Conservation (phyloP, 2,329 filamentous ascomycete species). For the Septoria linicola region DNA sequence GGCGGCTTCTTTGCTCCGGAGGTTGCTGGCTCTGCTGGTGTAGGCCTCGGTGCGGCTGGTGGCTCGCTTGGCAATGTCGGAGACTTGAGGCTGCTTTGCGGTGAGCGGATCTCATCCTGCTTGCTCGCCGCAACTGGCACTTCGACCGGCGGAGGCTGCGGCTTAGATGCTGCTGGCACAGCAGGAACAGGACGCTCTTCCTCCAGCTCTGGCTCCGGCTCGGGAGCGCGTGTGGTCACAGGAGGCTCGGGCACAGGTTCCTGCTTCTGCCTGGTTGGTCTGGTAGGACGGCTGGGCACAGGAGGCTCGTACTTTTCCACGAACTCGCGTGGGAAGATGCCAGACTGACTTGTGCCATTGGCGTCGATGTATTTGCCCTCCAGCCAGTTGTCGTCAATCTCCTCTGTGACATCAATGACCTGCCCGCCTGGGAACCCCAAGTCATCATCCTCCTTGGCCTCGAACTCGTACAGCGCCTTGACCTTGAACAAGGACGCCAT, state of each 20-base stretch:
- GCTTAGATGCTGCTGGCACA: conserved; percentile 38
- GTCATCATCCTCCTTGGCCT: conserved; percentile 90
- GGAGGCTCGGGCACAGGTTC: conserved; percentile 42
- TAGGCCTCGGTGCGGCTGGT: conserved; percentile 38
- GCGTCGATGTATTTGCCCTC: conserved; percentile 81
- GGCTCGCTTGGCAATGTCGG: conserved; percentile 24
- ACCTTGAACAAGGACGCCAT: conserved; percentile 71
- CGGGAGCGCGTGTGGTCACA: conserved; percentile 28
- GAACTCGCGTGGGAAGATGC: conserved; percentile 94
- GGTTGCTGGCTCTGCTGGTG: conserved; percentile 39
- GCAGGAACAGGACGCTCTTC: conserved; percentile 32
- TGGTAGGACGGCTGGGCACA: conserved; percentile 79
- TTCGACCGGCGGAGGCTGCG: conserved; percentile 40
- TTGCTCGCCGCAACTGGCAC: conserved; percentile 25
- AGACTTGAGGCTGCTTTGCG: conserved; percentile 25
- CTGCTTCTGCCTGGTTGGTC: conserved; percentile 67
- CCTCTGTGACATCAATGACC: conserved; percentile 88
- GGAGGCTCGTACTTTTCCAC: conserved; percentile 94
- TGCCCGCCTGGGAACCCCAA: conserved; percentile 82
- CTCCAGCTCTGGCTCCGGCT: conserved; percentile 24
- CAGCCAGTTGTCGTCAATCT: conserved; percentile 94
- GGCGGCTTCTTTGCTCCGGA: conserved; percentile 57
- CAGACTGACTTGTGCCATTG: conserved; percentile 70
- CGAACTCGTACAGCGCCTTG: conserved; percentile 93
- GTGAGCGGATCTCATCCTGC: conserved; percentile 31